Evolutionary conservation across 371 early-diverging fungal genomes (phyloP).

Genomic region (Encephalitozoon intestinalis): DNA sequence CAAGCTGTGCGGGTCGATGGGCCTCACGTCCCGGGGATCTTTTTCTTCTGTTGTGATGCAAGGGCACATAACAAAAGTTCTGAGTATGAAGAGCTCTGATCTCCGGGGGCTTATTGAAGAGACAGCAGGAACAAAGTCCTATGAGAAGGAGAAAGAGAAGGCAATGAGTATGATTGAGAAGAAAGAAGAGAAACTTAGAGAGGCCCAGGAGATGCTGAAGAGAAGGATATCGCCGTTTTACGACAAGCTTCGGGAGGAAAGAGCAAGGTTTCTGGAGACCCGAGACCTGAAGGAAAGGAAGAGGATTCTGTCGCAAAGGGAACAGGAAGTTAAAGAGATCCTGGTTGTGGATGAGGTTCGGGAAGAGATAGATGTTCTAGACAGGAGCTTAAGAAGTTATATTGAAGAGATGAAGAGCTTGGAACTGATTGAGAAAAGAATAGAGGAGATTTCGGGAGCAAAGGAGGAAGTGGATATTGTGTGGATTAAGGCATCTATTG

Average conservation of each 20-base stretch:
- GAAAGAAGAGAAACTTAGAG: conserved; percentile 83
- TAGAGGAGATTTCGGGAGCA: conserved; percentile 5
- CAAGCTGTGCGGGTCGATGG: conserved; percentile 28
- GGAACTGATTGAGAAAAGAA: conserved; percentile 19
- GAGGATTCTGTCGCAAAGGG: conserved; percentile 1
- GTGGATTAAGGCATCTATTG: conserved; percentile 40
- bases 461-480: conserved; percentile 37
- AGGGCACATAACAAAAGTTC: conserved; percentile 89
- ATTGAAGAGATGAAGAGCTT: background rate
- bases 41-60: conserved; percentile 68
- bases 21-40: conserved; percentile 30
- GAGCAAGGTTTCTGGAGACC: conserved; percentile 75
- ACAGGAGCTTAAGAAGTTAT: background rate
- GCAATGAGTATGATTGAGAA: conserved; percentile 80
- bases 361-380: background rate
- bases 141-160: conserved; percentile 86
- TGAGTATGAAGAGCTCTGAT: conserved; percentile 93
- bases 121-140: conserved; percentile 93
- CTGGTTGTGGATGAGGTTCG: background rate
- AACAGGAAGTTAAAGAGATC: background rate
- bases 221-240: conserved; percentile 83
- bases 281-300: conserved; percentile 25
- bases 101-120: conserved; percentile 91
- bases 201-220: conserved; percentile 74
- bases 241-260: conserved; percentile 75